phyloP scores from a whole-genome alignment of 805 yeast species.

The Wickerhamiella cacticola region DNA sequence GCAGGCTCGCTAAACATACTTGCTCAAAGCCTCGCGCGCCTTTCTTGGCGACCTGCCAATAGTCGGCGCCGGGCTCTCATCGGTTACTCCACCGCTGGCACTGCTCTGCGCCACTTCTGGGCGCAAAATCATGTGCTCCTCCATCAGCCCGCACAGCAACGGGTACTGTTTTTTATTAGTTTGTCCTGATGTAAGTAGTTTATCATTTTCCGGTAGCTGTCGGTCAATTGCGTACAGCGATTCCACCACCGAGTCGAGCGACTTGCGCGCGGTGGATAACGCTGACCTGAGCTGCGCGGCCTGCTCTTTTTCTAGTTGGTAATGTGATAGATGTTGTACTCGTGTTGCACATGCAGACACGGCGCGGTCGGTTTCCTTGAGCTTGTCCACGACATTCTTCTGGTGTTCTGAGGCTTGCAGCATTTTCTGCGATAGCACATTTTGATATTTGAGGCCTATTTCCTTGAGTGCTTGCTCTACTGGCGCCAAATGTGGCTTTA shows the following conservation, averaged over 20 bases:
- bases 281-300: background rate
- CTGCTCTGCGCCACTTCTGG: background rate
- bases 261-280: slow-evolving; percentile 12
- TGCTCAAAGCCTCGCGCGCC: too few species aligned
- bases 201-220: slow-evolving; percentile 29
- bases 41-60: too few species aligned
- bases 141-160: slow-evolving; percentile 28
- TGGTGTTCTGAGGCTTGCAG: slow-evolving; percentile 1
- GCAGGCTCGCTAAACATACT: too few species aligned
- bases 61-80: background rate
- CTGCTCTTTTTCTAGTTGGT: background rate
- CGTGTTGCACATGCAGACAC: background rate
- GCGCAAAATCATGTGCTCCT: slow-evolving; percentile 12
- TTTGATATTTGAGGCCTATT: slow-evolving; percentile 2
- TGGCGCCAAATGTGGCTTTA: background rate
- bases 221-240: slow-evolving; percentile 27
- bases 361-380: background rate
- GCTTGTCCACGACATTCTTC: background rate
- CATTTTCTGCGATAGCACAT: background rate
- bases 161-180: slow-evolving; percentile 38
- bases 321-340: background rate
- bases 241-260: slow-evolving; percentile 14
- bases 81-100: background rate
- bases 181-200: slow-evolving; percentile 30
- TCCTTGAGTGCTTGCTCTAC: slow-evolving; percentile 3